Conservation (phyloP, 495 filamentous ascomycete species). For the Xylaria bambusicola region DNA sequence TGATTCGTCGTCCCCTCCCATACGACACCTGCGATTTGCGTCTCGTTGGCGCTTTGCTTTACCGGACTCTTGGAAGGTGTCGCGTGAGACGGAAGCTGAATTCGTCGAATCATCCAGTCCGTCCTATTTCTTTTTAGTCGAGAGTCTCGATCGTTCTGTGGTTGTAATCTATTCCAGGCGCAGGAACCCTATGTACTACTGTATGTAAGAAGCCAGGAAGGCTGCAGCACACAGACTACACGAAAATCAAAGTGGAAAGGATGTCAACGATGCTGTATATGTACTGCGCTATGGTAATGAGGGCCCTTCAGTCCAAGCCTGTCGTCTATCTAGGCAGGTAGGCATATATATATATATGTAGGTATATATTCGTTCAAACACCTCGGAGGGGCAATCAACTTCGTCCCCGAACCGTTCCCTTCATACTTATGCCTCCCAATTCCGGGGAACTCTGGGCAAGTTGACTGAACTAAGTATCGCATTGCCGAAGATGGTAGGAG, state of each 20-base stretch:
- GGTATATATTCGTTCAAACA: too few relatives aligned
- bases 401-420: too few relatives aligned
- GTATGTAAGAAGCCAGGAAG: background rate
- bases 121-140: background rate
- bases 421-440: too few relatives aligned
- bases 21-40: background rate
- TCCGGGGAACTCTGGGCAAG: background rate
- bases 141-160: conserved; percentile 5
- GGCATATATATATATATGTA: background rate
- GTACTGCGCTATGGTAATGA: background rate
- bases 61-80: conserved; percentile 3
- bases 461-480: background rate
- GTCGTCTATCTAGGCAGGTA: background rate
- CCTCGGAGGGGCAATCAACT: too few relatives aligned
- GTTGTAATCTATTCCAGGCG: conserved; percentile 10
- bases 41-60: background rate
- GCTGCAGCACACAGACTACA: background rate
- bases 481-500: conserved; percentile 10
- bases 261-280: background rate
- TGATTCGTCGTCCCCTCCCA: conserved; percentile 1
- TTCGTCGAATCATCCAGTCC: background rate
- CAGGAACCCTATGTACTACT: background rate
- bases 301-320: background rate
- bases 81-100: conserved; percentile 7
- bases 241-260: background rate